Conservation (phyloP, 1,139 yeast species). For the Saccharomyces hybrid region DNA sequence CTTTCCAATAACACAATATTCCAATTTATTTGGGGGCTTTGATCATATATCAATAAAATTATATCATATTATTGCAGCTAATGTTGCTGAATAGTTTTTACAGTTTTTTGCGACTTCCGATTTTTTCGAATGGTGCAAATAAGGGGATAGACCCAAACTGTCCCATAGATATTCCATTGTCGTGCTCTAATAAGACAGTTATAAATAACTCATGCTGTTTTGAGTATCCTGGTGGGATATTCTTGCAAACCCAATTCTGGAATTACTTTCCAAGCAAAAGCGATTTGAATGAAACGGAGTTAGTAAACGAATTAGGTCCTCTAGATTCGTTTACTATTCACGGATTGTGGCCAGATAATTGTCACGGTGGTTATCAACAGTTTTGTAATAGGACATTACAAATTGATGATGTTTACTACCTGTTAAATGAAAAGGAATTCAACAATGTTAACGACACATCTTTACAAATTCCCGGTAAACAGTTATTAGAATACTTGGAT, state of each 20-base stretch:
- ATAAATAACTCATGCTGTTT: constrained; percentile 66
- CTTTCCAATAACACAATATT: neutral
- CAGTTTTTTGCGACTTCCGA: neutral
- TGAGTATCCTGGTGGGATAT: constrained; percentile 81
- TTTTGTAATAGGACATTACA: constrained; percentile 65
- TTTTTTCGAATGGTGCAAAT: neutral
- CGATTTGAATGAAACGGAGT: constrained; percentile 17
- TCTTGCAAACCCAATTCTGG: constrained; percentile 90
- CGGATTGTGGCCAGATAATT: constrained; percentile 81
- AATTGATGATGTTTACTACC: constrained; percentile 45
- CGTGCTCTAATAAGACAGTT: constrained; percentile 47
- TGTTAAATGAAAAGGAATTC: constrained; percentile 38
- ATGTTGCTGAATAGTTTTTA: neutral
- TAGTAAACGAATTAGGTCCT: constrained; percentile 56
- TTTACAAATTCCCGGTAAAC: constrained; percentile 38
- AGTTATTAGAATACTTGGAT: constrained; percentile 51
- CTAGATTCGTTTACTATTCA: constrained; percentile 73
- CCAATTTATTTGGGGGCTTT: neutral
- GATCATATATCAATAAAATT: too few relatives aligned
- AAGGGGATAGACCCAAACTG: constrained; percentile 35
- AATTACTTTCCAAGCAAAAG: constrained; percentile 57
- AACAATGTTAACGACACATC: constrained; percentile 19
- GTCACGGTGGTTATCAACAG: constrained; percentile 66
- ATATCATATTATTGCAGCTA: neutral
- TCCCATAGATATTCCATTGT: constrained; percentile 57